phyloP scores from a whole-genome alignment of 257 asterid species.

The Nicotiana knightiana region DNA sequence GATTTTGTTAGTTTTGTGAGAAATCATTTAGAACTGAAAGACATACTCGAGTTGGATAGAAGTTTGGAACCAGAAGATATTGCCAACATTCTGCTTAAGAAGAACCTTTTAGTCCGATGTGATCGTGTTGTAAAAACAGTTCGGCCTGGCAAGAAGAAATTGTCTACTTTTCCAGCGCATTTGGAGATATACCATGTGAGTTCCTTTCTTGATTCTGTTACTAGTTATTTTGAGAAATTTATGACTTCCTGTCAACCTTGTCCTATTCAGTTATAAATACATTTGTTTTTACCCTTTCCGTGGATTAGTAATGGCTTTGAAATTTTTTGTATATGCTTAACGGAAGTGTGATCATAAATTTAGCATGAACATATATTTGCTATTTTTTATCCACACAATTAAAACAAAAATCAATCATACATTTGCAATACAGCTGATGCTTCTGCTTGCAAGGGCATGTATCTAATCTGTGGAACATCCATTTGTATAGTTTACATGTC shows the following conservation, averaged over 20 bases:
- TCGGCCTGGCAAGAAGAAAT: conserved; percentile 90
- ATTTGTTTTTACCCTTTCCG: not conserved
- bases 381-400: not conserved
- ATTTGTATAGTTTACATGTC: not conserved
- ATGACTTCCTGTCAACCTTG: not conserved
- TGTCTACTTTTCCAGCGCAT: conserved; percentile 99
- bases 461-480: not conserved
- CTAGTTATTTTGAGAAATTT: not conserved
- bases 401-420: not conserved
- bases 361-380: not conserved
- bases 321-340: not conserved
- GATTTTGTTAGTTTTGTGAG: conserved; percentile 76
- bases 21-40: conserved; percentile 74
- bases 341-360: not conserved
- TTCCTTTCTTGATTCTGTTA: conserved; percentile 8
- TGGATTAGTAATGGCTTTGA: not conserved
- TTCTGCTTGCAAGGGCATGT: not conserved
- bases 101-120: conserved; percentile 85
- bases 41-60: conserved; percentile 68
- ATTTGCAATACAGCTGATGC: not conserved
- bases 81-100: conserved; percentile 65
- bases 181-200: conserved; percentile 83
- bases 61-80: conserved; percentile 73
- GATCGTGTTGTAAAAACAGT: conserved; percentile 92
- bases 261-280: not conserved